Base-by-base conservation (phyloP, 306 rosid species). In the Casuarina equisetifolia region DNA sequence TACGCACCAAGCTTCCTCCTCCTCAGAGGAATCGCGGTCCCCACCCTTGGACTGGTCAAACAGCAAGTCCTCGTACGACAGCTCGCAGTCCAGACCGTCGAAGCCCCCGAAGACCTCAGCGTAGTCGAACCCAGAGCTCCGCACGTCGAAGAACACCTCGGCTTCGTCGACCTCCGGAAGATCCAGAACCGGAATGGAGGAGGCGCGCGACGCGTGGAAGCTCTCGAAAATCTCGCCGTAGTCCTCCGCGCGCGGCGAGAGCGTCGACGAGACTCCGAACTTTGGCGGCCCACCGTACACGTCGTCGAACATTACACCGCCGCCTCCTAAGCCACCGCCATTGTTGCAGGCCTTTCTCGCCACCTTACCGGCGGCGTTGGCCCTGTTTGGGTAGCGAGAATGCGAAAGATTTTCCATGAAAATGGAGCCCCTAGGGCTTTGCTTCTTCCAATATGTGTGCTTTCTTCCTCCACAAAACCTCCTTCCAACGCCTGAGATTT, bases 221-320 rank as follows among this genome's bases (percentile, higher is more conserved):
- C 87, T 79, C 5, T 94, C 83, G 58, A 94, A 94, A 84, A 94
- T 94, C 92, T 92, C 98, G 57, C 94, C 49, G 80, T 94, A 94
- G 90, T 94, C 98, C 82, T 94, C 98, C 49, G 85, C 77, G 17
- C 98, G 92, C 6, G 98, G 98, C 5, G 97, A 92, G 76, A 94
- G 92, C 35, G 64, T 58, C 4, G 80, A 74, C 42, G 90, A 80
- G 51, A 83, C 87, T 6, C 90, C 90, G 74, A 89, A 94, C 91
- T 81, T 92, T 36, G 93, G 93, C 16, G 94, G 93, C 10, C 91
- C 96, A 7, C 93, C 93, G 74, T 94, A 89, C 5, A 94, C 96
- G 81, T 92, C 96, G 81, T 94, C 96, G 87, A 89, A 94, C 9
- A 90, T 77, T 25, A 25, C 32, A 39, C 84, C 70, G 74, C 85